Conservation (phyloP, 768 basidiomycete genomes). For the Boletus rubescentipes region DNA sequence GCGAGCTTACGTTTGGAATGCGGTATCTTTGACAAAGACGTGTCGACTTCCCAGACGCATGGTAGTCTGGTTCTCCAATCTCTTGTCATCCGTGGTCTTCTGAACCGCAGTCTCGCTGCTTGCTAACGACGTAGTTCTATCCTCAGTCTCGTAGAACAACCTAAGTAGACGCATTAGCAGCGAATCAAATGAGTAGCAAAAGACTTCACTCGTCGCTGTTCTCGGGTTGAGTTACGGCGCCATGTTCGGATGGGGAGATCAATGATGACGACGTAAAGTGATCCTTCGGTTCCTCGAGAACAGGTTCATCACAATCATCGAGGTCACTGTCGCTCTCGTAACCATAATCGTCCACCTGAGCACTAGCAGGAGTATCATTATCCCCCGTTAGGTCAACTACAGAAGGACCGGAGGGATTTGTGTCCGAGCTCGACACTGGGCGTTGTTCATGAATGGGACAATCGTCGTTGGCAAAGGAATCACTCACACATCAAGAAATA, state of each 20-base stretch:
- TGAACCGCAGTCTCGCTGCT: background rate
- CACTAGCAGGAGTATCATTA: slow-evolving; percentile 4
- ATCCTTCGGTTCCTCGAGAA: background rate
- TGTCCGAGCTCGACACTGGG: slow-evolving; percentile 16
- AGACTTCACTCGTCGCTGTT: slow-evolving; percentile 2
- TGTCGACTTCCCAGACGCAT: slow-evolving; percentile 9
- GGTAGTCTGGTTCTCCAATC: background rate
- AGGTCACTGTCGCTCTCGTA: slow-evolving; percentile 36
- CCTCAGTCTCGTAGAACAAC: background rate
- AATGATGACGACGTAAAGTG: no score
- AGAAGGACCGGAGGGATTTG: slow-evolving; percentile 9
- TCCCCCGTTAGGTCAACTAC: slow-evolving; percentile 15
- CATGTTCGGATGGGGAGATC: no score
- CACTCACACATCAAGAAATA: slow-evolving; percentile 32
- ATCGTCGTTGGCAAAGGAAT: background rate
- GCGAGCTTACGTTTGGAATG: slow-evolving; percentile 24
- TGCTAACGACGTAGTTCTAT: background rate
- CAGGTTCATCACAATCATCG: slow-evolving; percentile 20
- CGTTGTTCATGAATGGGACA: background rate
- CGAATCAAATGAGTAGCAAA: background rate
- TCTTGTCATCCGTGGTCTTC: background rate
- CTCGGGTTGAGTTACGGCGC: background rate
- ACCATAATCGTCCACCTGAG: slow-evolving; percentile 24
- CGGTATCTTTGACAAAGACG: slow-evolving; percentile 24
- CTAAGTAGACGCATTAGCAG: slow-evolving; percentile 6